Evolutionary conservation across 2,329 filamentous ascomycete species (phyloP).

Genomic region (Aspergillus ruber): DNA sequence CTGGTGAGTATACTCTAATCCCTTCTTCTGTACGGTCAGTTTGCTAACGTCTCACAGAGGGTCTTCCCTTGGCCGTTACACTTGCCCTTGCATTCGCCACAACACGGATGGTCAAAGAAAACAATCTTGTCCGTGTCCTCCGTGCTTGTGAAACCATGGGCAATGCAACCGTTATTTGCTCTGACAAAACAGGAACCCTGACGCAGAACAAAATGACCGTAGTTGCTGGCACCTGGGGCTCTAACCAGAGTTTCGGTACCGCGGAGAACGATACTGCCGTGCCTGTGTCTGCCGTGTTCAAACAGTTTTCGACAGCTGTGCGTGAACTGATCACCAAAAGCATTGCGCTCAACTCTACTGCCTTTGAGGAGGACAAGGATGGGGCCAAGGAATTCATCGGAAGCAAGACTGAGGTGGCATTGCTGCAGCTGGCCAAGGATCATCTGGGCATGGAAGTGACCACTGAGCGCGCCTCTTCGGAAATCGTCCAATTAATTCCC

Average conservation of each 20-base stretch:
- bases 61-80: constrained; percentile 70
- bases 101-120: constrained; percentile 69
- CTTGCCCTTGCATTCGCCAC: constrained; percentile 71
- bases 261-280: constrained; percentile 14
- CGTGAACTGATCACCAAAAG: constrained; percentile 36
- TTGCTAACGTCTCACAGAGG: constrained; percentile 43
- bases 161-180: constrained; percentile 72
- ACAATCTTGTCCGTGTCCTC: constrained; percentile 69
- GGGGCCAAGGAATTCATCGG: constrained; percentile 63
- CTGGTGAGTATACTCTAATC: constrained; percentile 31
- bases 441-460: constrained; percentile 62
- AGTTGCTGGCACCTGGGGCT: constrained; percentile 63
- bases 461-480: constrained; percentile 56
- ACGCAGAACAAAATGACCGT: constrained; percentile 73
- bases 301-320: constrained; percentile 24
- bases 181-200: constrained; percentile 70
- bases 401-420: constrained; percentile 70
- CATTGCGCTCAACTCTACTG: constrained; percentile 55
- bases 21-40: constrained; percentile 31
- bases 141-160: constrained; percentile 78
- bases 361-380: constrained; percentile 68
- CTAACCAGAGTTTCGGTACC: constrained; percentile 48
- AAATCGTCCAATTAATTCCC: constrained; percentile 61
- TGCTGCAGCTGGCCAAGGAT: constrained; percentile 63
- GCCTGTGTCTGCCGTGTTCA: constrained; percentile 22